Evolutionary conservation across 192 early-diverging fungal genomes (phyloP).

Genomic region (Chytriomyces sp.): DNA sequence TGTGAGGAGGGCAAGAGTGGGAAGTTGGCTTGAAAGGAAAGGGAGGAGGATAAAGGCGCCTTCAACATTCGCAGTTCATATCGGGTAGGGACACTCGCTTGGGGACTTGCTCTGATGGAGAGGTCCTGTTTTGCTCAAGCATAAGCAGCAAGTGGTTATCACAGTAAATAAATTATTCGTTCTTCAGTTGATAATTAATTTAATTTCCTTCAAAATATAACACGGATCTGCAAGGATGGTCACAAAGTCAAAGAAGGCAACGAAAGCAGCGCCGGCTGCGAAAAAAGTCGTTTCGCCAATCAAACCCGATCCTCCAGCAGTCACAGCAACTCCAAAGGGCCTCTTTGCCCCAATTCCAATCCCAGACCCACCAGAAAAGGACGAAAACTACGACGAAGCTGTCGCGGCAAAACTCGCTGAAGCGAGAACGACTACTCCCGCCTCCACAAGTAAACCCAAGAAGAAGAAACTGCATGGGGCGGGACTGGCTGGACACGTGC

Average conservation of each 20-base stretch:
- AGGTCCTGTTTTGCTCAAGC: not conserved
- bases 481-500: conserved; percentile 25
- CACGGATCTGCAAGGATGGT: not conserved
- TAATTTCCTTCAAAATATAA: not conserved
- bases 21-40: not conserved
- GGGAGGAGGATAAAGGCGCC: not conserved
- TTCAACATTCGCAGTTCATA: not conserved
- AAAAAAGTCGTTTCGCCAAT: too few relatives aligned
- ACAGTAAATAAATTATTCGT: not conserved
- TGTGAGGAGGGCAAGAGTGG: not conserved
- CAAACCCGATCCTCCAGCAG: too few relatives aligned
- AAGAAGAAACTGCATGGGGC: not conserved
- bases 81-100: not conserved
- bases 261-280: too few relatives aligned
- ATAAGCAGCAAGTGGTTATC: not conserved
- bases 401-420: not conserved
- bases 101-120: not conserved
- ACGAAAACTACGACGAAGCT: conserved; percentile 30
- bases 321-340: too few relatives aligned
- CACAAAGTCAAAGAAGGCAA: too few relatives aligned
- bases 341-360: conserved; percentile 9
- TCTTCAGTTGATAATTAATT: not conserved
- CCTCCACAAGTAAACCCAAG: not conserved
- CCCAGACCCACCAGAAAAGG: conserved; percentile 27
- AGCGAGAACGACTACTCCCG: not conserved